Conservation (phyloP, 768 basidiomycete species). For the Mrakia gelida region DNA sequence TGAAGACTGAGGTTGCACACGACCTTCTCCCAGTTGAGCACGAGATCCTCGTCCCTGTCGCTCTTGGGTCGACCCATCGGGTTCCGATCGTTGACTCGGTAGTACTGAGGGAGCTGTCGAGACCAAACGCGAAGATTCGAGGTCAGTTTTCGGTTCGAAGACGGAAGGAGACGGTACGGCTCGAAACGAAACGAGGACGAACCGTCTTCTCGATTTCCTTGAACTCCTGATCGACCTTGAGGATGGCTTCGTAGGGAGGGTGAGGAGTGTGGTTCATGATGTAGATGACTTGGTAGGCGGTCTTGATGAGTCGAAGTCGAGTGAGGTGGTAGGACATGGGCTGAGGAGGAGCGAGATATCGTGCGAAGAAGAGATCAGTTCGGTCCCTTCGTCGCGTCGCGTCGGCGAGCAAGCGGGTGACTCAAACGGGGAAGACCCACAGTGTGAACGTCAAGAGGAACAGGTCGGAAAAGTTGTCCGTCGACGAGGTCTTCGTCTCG, state of each 20-base stretch:
- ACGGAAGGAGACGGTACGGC: no score
- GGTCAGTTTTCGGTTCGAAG: no score
- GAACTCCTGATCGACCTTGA: slow-evolving; percentile 24
- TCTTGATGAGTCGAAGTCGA: slow-evolving; percentile 42
- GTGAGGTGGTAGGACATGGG: slow-evolving; percentile 45
- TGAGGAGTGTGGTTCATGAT: slow-evolving; percentile 42
- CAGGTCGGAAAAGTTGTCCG: slow-evolving; percentile 22
- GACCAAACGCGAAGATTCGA: no score
- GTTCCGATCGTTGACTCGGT: slow-evolving; percentile 36
- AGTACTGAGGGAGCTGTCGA: slow-evolving; percentile 40
- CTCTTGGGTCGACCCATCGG: slow-evolving; percentile 29
- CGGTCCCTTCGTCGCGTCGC: not conserved
- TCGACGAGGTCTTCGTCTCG: slow-evolving; percentile 45
- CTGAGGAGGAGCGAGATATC: not conserved
- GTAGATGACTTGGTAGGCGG: slow-evolving; percentile 44
- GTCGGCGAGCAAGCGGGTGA: not conserved
- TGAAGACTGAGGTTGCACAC: slow-evolving; percentile 44
- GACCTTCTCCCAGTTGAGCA: slow-evolving; percentile 45
- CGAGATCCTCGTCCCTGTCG: slow-evolving; percentile 36
- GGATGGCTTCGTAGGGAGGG: slow-evolving; percentile 20
- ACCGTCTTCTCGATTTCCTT: slow-evolving; percentile 13
- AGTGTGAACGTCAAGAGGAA: slow-evolving; percentile 21
- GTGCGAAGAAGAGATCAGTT: not conserved
- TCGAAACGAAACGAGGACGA: no score
- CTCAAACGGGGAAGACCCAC: not conserved